Percentiles rank a stretch among this genome's conserved stretches.
phyloP scores from a whole-genome alignment of 805 yeast genomes.

The Myxozyma kluyveri region DNA sequence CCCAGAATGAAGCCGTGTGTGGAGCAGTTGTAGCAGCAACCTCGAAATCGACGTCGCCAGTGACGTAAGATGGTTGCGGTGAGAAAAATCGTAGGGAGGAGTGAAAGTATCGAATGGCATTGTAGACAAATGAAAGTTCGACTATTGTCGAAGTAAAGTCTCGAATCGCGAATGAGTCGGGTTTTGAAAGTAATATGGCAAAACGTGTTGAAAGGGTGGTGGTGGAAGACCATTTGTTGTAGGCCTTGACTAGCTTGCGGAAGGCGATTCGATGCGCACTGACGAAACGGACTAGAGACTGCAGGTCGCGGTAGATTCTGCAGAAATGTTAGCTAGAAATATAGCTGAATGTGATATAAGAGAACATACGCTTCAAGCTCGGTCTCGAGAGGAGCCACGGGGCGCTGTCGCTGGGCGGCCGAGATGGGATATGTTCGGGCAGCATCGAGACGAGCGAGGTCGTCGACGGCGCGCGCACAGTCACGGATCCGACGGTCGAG shows the following conservation, averaged over 20 bases:
- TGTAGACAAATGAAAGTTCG: constrained; percentile 56
- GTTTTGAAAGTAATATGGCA: constrained; percentile 42
- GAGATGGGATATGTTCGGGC: constrained; percentile 25
- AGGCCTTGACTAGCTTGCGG: constrained; percentile 71
- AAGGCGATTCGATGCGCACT: constrained; percentile 65
- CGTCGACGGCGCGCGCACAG: constrained; percentile 42
- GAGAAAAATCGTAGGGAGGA: constrained; percentile 20
- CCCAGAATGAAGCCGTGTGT: constrained; percentile 47
- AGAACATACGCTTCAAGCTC: constrained; percentile 24
- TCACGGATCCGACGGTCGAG: constrained; percentile 51
- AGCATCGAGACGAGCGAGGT: constrained; percentile 32
- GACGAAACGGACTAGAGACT: constrained; percentile 64
- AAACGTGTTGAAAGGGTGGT: constrained; percentile 36
- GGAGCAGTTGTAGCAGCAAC: constrained; percentile 38
- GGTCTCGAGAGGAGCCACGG: constrained; percentile 16
- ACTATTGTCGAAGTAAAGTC: constrained; percentile 60
- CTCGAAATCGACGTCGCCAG: constrained; percentile 39
- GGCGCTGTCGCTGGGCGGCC: constrained; percentile 20
- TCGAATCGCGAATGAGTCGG: constrained; percentile 57
- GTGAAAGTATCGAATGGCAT: constrained; percentile 42
- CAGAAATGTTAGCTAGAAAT: constrained; percentile 10
- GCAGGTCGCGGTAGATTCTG: constrained; percentile 51
- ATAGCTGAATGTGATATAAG: neutral
- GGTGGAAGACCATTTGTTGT: constrained; percentile 46
- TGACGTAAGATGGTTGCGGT: constrained; percentile 16